Percentiles rank a stretch among this genome's conserved stretches.
Evolutionary conservation across 768 basidiomycete species (phyloP).

Genomic region (Phanerochaete sordida): DNA sequence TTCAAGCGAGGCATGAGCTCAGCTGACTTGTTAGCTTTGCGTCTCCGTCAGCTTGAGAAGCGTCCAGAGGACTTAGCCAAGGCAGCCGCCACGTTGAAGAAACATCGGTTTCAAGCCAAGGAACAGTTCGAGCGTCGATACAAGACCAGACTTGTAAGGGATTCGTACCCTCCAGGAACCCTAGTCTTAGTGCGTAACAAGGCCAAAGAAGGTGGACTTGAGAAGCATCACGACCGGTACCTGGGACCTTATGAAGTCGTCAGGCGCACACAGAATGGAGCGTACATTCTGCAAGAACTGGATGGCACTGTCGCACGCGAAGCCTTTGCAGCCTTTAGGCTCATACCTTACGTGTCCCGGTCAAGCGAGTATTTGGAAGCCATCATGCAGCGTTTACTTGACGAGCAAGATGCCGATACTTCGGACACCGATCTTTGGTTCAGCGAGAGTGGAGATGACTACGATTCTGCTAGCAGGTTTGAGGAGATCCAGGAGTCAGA

Average conservation of each 20-base stretch:
- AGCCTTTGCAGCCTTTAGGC: conserved; percentile 10
- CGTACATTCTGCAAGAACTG: conserved; percentile 26
- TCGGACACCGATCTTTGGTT: not conserved
- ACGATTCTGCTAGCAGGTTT: not conserved
- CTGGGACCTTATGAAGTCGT: conserved; percentile 26
- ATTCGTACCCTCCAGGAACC: conserved; percentile 23
- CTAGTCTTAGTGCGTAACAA: conserved; percentile 29
- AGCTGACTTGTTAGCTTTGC: conserved; percentile 20
- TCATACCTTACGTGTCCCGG: not conserved
- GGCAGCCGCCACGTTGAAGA: conserved; percentile 15
- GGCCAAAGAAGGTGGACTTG: conserved; percentile 20
- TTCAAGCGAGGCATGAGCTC: conserved; percentile 13
- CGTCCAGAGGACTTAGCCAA: conserved; percentile 18
- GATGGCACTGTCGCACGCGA: conserved; percentile 18
- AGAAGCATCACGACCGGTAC: conserved; percentile 23
- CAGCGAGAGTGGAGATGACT: not conserved
- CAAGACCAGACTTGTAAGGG: conserved; percentile 17
- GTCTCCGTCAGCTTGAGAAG: conserved; percentile 25
- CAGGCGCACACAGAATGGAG: conserved; percentile 15
- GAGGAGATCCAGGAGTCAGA: not conserved
- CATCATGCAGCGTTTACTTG: too few species aligned
- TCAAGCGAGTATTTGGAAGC: not conserved
- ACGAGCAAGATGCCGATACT: not conserved
- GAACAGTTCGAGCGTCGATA: conserved; percentile 26
- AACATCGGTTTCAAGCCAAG: conserved; percentile 17